Percentiles rank a stretch among this genome's conserved stretches.
These are phyloP conservation scores for Triangularia setosa DNA, from an alignment of 2,329 filamentous ascomycete genomes.

Conservation along the genomic window DNA sequence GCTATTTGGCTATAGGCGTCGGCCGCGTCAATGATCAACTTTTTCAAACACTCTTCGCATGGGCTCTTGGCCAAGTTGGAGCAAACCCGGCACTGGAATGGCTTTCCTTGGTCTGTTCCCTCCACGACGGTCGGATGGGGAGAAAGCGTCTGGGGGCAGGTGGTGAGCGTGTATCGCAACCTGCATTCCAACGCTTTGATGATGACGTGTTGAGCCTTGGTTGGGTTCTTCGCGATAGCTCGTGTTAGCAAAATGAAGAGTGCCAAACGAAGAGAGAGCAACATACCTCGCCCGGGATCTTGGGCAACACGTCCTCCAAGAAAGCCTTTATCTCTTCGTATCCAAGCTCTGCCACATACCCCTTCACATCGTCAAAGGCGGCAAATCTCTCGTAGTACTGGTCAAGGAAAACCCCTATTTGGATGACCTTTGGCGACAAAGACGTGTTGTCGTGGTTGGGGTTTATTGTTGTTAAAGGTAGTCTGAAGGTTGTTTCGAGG, in stretches of 20 bases:
- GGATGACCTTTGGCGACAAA: slow-evolving; percentile 29
- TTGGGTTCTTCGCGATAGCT: slow-evolving; percentile 15
- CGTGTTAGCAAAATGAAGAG: slow-evolving; percentile 2
- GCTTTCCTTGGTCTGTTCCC: slow-evolving; percentile 19
- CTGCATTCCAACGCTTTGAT: slow-evolving; percentile 38
- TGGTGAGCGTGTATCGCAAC: slow-evolving; percentile 43
- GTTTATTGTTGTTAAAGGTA: slow-evolving; percentile 24
- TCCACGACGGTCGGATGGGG: slow-evolving; percentile 24
- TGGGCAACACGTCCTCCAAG: slow-evolving; percentile 35
- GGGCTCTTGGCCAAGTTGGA: slow-evolving; percentile 18
- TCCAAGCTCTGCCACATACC: slow-evolving; percentile 41
- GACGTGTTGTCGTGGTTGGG: slow-evolving; percentile 4
- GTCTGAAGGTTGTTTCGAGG: slow-evolving; percentile 31
- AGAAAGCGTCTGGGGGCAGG: slow-evolving; percentile 34
- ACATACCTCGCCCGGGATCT: slow-evolving; percentile 33
- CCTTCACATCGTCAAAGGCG: slow-evolving; percentile 45
- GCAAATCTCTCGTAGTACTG: slow-evolving; percentile 31
- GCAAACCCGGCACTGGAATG: slow-evolving; percentile 26
- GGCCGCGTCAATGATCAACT: slow-evolving; percentile 23
- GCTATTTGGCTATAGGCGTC: slow-evolving; percentile 24
- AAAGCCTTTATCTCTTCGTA: slow-evolving; percentile 39
- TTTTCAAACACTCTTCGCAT: slow-evolving; percentile 23
- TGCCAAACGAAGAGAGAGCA: background rate
- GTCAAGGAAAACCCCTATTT: slow-evolving; percentile 33
- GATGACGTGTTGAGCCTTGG: slow-evolving; percentile 19